Percentiles rank a stretch among this genome's conserved stretches.
Evolutionary conservation across 768 basidiomycete species (phyloP).

Genomic region (Leccinum arenicola): DNA sequence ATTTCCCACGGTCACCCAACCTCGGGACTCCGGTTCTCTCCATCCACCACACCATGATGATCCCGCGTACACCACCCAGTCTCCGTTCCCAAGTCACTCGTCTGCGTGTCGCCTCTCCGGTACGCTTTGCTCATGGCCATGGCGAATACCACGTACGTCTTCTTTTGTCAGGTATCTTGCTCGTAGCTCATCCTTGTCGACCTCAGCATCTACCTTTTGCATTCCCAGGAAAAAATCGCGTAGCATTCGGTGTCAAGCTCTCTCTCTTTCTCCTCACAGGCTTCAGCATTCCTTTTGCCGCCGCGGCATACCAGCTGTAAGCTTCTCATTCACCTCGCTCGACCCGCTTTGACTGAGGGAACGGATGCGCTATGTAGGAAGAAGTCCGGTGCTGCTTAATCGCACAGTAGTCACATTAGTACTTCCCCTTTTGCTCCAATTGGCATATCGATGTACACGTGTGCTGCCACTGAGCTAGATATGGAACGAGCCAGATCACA

Average conservation of each 20-base stretch:
- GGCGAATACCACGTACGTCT: conserved; percentile 49
- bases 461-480: neutral
- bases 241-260: conserved; percentile 38
- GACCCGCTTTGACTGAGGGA: neutral
- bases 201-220: conserved; percentile 55
- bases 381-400: conserved; percentile 33
- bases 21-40: conserved; percentile 11
- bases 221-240: conserved; percentile 49
- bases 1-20: conserved; percentile 20
- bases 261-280: conserved; percentile 45
- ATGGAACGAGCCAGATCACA: conserved; percentile 9
- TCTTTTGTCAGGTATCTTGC: neutral
- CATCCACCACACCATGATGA: conserved; percentile 32
- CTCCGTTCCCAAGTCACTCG: conserved; percentile 40
- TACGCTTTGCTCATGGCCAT: conserved; percentile 50
- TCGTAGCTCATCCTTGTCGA: conserved; percentile 8
- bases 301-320: conserved; percentile 62
- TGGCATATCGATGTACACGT: conserved; percentile 7
- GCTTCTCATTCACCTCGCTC: conserved; percentile 23
- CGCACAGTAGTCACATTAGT: conserved; percentile 2
- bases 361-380: conserved; percentile 34
- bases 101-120: conserved; percentile 23
- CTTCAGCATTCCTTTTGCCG: conserved; percentile 67
- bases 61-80: conserved; percentile 41
- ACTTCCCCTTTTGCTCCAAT: neutral